phyloP scores from a whole-genome alignment of 306 rosid genomes.

The Acacia acuminata region DNA sequence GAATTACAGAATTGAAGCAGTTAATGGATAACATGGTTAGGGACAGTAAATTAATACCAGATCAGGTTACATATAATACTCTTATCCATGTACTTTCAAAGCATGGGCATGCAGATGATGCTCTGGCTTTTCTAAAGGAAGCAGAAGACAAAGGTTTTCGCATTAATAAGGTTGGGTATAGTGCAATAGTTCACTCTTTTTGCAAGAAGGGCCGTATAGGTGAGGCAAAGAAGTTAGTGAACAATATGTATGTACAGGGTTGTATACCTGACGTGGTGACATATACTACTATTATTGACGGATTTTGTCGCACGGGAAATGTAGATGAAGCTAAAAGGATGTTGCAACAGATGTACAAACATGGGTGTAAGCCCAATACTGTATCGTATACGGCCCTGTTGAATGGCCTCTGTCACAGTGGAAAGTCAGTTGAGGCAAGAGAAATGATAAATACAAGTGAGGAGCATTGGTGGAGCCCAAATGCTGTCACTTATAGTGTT shows the following conservation, averaged over 20 bases:
- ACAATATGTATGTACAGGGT: slow-evolving; percentile 65
- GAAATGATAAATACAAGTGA: slow-evolving; percentile 74
- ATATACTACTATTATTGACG: slow-evolving; percentile 69
- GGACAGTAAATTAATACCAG: slow-evolving; percentile 56
- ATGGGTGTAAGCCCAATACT: slow-evolving; percentile 81
- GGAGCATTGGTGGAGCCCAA: slow-evolving; percentile 90
- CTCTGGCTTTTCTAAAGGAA: slow-evolving; percentile 70
- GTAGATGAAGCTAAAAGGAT: slow-evolving; percentile 83
- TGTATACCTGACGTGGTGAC: slow-evolving; percentile 90
- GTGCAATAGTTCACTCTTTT: slow-evolving; percentile 81
- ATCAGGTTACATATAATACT: slow-evolving; percentile 81
- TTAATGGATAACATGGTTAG: slow-evolving; percentile 63
- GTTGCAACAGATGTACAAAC: slow-evolving; percentile 84
- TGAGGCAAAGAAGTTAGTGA: slow-evolving; percentile 70
- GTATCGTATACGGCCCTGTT: slow-evolving; percentile 75
- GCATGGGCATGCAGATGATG: slow-evolving; percentile 76
- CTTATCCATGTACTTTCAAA: slow-evolving; percentile 71
- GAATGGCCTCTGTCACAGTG: slow-evolving; percentile 79
- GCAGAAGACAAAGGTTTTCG: slow-evolving; percentile 67
- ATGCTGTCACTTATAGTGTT: slow-evolving; percentile 70
- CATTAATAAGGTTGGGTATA: slow-evolving; percentile 81
- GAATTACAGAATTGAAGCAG: slow-evolving; percentile 57
- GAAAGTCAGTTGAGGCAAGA: slow-evolving; percentile 76
- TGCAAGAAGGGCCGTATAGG: slow-evolving; percentile 64
- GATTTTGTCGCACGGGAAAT: slow-evolving; percentile 74